Evolutionary conservation across 2,329 filamentous ascomycete species (phyloP), one percentile per base, ranked within the genome.

Genomic region (Polychaeton citri): DNA sequence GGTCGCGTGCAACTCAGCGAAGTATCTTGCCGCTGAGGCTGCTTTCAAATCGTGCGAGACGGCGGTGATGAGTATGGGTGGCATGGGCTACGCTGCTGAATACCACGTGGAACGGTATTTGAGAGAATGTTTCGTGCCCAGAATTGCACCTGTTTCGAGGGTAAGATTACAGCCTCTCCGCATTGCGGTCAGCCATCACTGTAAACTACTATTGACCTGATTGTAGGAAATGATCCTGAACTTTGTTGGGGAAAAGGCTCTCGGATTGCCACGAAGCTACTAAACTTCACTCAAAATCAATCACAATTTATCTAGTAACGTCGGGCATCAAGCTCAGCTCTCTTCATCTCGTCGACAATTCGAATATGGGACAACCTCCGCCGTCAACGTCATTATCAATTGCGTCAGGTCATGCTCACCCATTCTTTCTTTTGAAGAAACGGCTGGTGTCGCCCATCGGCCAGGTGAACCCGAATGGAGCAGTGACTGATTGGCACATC

Each of bases 211-310:
- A 20, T 33, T 35, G 30, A 43, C 30, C 31, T 2, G 12, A 19
- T 32, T 39, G 36, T 37, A 75, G 43, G 80, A 84, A 60, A 84
- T 84, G 80, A 81, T 84, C 35, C 61, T 81, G 63, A 84, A 83
- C 45, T 83, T 76, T 52, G 69, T 84, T 9, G 67, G 70, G 2
- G 79, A 83, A 53, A 81, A 73, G 59, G 78, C 73, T 0, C 55
- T 84, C n/a, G 60, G 66, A 3, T 48, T 84, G 18, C 80, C 79
- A 1, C 64, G 74, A 39, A 83, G 77, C 49, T 85, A 83, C 44
- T 82, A 36, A 49, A 21, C 21, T 24, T n/a, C n/a, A n/a, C n/a
- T n/a, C n/a, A n/a, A n/a, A n/a, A n/a, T n/a, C n/a, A n/a, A n/a
- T n/a, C n/a, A n/a, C n/a, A n/a, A n/a, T n/a, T n/a, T n/a, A n/a